Conservation (phyloP, 2,329 filamentous ascomycete species). For the Fusarium sp. region DNA sequence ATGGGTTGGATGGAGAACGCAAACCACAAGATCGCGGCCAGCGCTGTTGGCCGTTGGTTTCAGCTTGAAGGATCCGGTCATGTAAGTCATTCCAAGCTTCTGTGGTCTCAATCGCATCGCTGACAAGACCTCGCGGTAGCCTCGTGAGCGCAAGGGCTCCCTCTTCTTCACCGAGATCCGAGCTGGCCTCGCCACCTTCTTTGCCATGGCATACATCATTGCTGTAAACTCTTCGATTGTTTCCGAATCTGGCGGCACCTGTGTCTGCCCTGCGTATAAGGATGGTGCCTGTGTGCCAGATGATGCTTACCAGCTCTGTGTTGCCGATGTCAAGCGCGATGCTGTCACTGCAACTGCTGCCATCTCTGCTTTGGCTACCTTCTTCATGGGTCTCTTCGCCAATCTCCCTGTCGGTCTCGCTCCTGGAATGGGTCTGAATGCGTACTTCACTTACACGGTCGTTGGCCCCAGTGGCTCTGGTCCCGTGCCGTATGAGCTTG, state of each 20-base stretch:
- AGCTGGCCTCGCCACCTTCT: conserved; percentile 84
- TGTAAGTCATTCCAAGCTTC: conserved; percentile 63
- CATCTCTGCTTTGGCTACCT: conserved; percentile 81
- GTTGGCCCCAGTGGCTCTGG: conserved; percentile 81
- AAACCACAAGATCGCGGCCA: conserved; percentile 71
- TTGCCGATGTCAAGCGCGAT: conserved; percentile 76
- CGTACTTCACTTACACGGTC: conserved; percentile 83
- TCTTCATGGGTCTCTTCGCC: conserved; percentile 85
- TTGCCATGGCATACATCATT: conserved; percentile 69
- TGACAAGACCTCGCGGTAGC: conserved; percentile 55
- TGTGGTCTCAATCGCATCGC: background rate
- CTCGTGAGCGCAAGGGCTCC: conserved; percentile 77
- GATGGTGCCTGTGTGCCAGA: conserved; percentile 62
- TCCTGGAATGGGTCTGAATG: conserved; percentile 74
- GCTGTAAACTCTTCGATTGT: conserved; percentile 66
- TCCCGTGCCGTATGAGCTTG: conserved; percentile 78
- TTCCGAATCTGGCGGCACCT: conserved; percentile 78
- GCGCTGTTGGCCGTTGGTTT: conserved; percentile 78
- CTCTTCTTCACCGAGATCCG: conserved; percentile 87
- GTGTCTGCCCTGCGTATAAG: conserved; percentile 73
- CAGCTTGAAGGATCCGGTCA: conserved; percentile 84
- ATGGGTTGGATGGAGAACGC: conserved; percentile 64
- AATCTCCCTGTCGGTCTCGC: conserved; percentile 68
- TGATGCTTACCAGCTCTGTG: conserved; percentile 72
- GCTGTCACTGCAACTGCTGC: conserved; percentile 87